Base-by-base conservation (phyloP, 192 early-diverging fungal species). In the Entomortierella lignicola region DNA sequence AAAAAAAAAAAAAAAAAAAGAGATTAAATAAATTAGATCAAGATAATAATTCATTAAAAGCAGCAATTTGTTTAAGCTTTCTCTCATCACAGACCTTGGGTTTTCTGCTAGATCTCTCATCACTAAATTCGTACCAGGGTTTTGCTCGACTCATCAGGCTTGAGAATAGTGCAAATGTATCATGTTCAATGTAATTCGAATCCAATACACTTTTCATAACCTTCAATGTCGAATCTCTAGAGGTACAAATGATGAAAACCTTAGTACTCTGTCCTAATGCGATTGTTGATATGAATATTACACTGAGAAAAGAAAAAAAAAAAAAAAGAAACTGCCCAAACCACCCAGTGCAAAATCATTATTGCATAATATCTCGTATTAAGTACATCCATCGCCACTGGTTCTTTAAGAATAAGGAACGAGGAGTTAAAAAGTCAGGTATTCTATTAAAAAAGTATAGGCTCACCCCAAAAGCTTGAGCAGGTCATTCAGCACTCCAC, bases 61-160 rank as follows among this genome's bases (percentile, higher is more conserved):
- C 39, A 42, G 50, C 50, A 21, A 15, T 15, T 52, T 8, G 10
- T 42, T 42, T 59, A 3, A 29, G 7, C 8, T 6, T 29, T 29
- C 6, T 32, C 13, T 20, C 2, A 1, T 57, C 8, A 57, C 69
- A 20, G 34, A 84, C 83, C 73, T 72, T 84, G 42, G 63, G 39
- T 66, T 57, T 72, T 63, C 60, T 84, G 50, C 68, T 61, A 20
- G 69, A 57, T 27, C 75, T 66, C 25, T 85, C 86, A 13, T 89
- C 87, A 55, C 89, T 92, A 52, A 91, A 84, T 85, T 97, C 94
- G 79, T 95, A 99, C 95, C 95, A 97, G 17, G 87, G 72, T 71
- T 92, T 90, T 26, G 92, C 92, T 12, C 86, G 68, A 32, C 86
- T 77, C 97, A 99, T 97, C 23, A 99, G 64, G 29, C 87, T 84